Base-by-base conservation (phyloP, 2,329 filamentous ascomycete genomes). In the Ramularia endophylla region DNA sequence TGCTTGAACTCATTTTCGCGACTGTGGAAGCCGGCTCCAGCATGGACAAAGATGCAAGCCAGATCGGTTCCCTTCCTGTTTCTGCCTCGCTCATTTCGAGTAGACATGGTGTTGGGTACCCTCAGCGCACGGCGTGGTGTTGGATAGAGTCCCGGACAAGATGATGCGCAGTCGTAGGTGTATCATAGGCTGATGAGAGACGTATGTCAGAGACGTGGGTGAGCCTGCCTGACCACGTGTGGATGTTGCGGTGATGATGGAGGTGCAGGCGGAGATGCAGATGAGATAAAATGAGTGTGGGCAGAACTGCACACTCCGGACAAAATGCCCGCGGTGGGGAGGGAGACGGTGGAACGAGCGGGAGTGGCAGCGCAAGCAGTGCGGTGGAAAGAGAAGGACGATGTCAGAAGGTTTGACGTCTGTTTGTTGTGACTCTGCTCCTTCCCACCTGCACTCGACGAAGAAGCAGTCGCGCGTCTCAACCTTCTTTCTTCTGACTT, bases 21-120 rank as follows among this genome's bases (percentile, higher is more conserved):
- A 59, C 88, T 95, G 63, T 98, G 92, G 57, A 87, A 98, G 3
- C 92, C 92, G 12, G 92, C 92, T 25, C 92, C 92, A 27, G 90
- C 92, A 65, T 98, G 92, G 32, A 98, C 83, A 63, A 95, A 97
- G 38, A 98, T 90, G 44, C 87, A 88, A 43, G 80, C 80, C 8
- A 80, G 67, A 50, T 76, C 69, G 19, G 57, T 55, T 6, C 41
- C 41, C 49, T 69, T 65, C 13, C 62, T 62, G 34, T 35, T 34
- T 13, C 42, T 46, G n/a, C 39, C 35, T 17, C 29, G 38, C 18
- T 38, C 25, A 19, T 20, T 42, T 32, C 27, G 41, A 8, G 40
- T 41, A 38, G 68, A 67, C 58, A 71, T 70, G 36, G 59, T 48
- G 35, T 22, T 33, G 8, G 8, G 36, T 38, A 11, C 25, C 41